These are phyloP conservation scores for Rhodotorula toruloides DNA, from an alignment of 768 basidiomycete species.

Conservation along the genomic window DNA sequence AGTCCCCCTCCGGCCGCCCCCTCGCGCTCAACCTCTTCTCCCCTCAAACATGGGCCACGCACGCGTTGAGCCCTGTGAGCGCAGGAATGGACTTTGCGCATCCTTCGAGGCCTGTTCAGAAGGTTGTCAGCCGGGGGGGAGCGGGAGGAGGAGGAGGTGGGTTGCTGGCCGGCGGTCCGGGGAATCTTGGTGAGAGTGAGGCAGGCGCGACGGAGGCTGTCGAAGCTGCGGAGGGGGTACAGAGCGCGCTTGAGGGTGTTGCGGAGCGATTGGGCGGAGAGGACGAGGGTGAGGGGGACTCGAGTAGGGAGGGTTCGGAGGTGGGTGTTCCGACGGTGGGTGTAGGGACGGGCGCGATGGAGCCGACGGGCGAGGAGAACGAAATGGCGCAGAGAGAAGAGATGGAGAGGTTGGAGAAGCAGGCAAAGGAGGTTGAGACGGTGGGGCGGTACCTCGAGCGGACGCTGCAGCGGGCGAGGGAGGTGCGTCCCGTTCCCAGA, in stretches of 20 bases:
- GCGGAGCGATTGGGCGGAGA: not conserved
- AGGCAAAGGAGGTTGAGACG: constrained; percentile 8
- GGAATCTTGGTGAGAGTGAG: constrained; percentile 16
- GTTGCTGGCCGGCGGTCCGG: constrained; percentile 5
- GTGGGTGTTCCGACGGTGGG: no score
- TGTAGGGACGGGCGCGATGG: not conserved
- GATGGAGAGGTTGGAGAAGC: constrained; percentile 1
- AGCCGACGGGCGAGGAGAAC: not conserved
- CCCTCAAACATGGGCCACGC: constrained; percentile 16
- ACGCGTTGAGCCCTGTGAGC: constrained; percentile 23
- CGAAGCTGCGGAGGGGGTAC: not conserved
- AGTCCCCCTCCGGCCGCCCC: constrained; percentile 20
- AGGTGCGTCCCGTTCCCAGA: not conserved
- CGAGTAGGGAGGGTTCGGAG: no score
- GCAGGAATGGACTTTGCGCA: constrained; percentile 13
- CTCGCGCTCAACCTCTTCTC: constrained; percentile 33
- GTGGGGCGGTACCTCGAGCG: constrained; percentile 13
- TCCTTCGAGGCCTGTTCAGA: not conserved
- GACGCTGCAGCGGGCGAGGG: not conserved
- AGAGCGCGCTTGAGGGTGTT: not conserved
- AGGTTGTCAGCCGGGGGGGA: no score
- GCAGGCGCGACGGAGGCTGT: not conserved
- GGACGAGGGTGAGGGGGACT: not conserved
- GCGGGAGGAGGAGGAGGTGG: not conserved
- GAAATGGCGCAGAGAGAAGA: not conserved